Evolutionary conservation across 2,329 filamentous ascomycete species (phyloP), one percentile per base, ranked within the genome.

Genomic region (Hymenoscyphus fructigenus): DNA sequence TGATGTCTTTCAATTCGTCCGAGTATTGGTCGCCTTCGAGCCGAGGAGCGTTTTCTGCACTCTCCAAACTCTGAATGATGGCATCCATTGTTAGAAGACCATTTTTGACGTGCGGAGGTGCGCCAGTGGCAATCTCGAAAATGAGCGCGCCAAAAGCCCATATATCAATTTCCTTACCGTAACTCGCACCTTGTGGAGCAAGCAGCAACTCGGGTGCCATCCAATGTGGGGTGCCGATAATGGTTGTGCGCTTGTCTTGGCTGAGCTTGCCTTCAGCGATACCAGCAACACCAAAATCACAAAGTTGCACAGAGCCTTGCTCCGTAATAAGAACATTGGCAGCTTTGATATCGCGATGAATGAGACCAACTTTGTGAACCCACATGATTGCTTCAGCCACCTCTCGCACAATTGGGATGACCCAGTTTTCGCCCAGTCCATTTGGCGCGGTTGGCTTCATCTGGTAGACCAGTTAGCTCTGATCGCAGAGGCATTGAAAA

Each of bases 81-180:
- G 86, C 83, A 60, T 79, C 83, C 32, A 84, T 84, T 9, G 82
- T 79, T 68, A 68, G 75, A 69, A 81, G 81, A 66, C 81, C 85
- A 57, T 85, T 81, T 55, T 80, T 80, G 53, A 85, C 87, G 69
- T 91, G 90, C 0, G 91, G 91, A 2, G 91, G 91, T 20, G 88
- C 79, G 0, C 91, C 91, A 3, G 89, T 92, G 0, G 91, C 91
- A 76, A 94, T 91, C 76, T 95, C 91, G 72, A 87, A 92, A 1
- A 92, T 82, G 76, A 93, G 90, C 67, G 91, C 90, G 1, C 91
- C 92, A 74, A 92, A 93, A 1, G 91, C 91, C 91, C 92, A 95
- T 60, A 93, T 92, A 71, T 95, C 91, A 55, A 90, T 87, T 72
- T 90, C 88, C 15, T 87, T 89, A 65, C 88, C 88, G 74, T 91